Percentiles rank a stretch among this genome's conserved stretches.
Conservation (phyloP, 495 filamentous ascomycete species). For the Aspergillus bridgeri region DNA sequence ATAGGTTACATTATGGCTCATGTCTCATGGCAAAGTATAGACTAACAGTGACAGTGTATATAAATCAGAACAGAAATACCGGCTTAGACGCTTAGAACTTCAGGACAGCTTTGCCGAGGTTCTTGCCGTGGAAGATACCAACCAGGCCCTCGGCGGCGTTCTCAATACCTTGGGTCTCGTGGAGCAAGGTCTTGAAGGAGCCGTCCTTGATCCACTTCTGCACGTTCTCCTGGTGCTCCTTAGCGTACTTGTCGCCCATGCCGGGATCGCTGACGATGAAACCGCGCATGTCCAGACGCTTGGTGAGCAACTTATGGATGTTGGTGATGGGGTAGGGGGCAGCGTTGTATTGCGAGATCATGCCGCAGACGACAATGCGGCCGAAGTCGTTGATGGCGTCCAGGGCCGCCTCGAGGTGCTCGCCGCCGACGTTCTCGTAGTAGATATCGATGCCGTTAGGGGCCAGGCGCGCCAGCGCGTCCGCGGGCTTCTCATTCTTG, state of each 20-base stretch:
- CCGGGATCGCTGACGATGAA: conserved; percentile 70
- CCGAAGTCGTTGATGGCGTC: conserved; percentile 66
- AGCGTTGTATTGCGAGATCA: conserved; percentile 80
- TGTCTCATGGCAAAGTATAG: background rate
- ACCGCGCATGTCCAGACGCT: conserved; percentile 64
- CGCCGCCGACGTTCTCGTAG: conserved; percentile 92
- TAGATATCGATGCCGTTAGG: conserved; percentile 91
- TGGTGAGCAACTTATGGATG: conserved; percentile 49
- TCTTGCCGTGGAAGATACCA: conserved; percentile 85
- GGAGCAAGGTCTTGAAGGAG: conserved; percentile 67
- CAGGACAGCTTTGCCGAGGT: conserved; percentile 88
- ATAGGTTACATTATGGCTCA: background rate
- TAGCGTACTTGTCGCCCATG: conserved; percentile 65
- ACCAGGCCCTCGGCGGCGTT: conserved; percentile 75
- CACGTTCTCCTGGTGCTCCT: conserved; percentile 79
- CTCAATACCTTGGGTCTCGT: conserved; percentile 77
- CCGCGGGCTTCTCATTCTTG: conserved; percentile 65
- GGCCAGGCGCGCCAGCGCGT: conserved; percentile 70
- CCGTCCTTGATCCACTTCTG: conserved; percentile 83
- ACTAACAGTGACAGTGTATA: background rate
- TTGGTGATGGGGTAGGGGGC: conserved; percentile 66
- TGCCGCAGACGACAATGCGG: conserved; percentile 64
- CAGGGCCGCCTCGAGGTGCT: conserved; percentile 77
- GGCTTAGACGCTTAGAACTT: conserved; percentile 56
- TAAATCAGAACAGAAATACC: background rate